A percentile compares a stretch with the other conserved stretches of the same genome.
Evolutionary conservation across 441 rosid genomes (phyloP).

Genomic region (Gossypium laxum): DNA sequence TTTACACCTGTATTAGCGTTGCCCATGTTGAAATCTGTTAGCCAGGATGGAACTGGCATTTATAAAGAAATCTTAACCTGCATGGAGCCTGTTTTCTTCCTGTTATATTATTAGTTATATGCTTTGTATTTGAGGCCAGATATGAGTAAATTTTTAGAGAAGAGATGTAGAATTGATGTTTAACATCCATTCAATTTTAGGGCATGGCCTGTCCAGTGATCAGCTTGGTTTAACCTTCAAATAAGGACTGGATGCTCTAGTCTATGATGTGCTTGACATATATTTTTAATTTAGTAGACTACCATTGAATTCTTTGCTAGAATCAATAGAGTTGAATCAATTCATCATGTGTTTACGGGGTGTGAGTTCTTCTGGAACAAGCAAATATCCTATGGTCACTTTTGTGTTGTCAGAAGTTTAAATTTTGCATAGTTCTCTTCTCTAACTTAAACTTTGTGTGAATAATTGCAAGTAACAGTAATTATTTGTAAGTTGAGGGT

Average conservation of each 20-base stretch:
- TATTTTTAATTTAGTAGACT: background rate
- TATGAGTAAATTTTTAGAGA: background rate
- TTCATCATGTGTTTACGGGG: background rate
- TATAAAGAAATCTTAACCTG: conserved; percentile 1
- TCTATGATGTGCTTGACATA: background rate
- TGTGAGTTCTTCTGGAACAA: background rate
- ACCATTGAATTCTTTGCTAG: background rate
- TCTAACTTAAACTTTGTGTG: background rate
- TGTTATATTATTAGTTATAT: background rate
- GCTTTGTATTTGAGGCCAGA: background rate
- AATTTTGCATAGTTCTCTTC: background rate
- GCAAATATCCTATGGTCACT: background rate
- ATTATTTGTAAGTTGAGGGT: background rate
- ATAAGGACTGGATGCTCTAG: conserved; percentile 3
- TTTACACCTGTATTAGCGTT: background rate
- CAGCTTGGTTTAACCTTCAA: background rate
- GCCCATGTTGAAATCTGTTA: background rate
- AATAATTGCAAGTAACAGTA: background rate
- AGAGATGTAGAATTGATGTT: background rate
- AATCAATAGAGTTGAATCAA: background rate
- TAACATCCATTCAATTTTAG: conserved; percentile 1
- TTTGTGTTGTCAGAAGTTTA: background rate
- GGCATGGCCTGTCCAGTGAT: background rate
- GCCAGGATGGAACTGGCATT: background rate
- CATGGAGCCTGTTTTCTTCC: background rate